phyloP scores from a whole-genome alignment of 2,329 filamentous ascomycete species.

The Paecilomyces variotii region DNA sequence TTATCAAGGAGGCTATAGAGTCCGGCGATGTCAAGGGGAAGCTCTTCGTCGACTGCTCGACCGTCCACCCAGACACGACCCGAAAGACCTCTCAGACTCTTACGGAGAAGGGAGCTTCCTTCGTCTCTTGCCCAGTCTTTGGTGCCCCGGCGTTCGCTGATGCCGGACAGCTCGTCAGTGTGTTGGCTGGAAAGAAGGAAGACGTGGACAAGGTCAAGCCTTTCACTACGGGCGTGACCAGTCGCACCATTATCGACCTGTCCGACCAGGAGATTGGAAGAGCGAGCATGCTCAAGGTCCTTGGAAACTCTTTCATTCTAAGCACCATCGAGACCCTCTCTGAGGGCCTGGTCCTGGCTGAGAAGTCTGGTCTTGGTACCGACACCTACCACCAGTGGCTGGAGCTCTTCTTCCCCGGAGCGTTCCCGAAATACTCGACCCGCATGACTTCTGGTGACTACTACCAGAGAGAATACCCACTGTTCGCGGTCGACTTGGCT shows the following conservation, averaged over 20 bases:
- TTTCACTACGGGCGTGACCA: constrained; percentile 66
- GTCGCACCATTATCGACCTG: constrained; percentile 62
- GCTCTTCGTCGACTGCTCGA: constrained; percentile 80
- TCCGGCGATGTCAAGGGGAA: constrained; percentile 56
- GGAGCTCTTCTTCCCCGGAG: constrained; percentile 64
- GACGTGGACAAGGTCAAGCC: constrained; percentile 59
- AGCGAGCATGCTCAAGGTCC: constrained; percentile 66
- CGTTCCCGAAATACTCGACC: constrained; percentile 65
- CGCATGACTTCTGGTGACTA: constrained; percentile 72
- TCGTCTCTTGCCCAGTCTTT: constrained; percentile 61
- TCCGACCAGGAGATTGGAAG: constrained; percentile 60
- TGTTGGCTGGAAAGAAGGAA: constrained; percentile 58
- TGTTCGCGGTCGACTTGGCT: constrained; percentile 75
- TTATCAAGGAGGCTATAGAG: constrained; percentile 49
- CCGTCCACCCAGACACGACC: constrained; percentile 75
- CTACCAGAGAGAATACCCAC: constrained; percentile 63
- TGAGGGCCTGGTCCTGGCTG: constrained; percentile 69
- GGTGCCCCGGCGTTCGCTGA: constrained; percentile 42
- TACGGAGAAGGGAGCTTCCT: constrained; percentile 55
- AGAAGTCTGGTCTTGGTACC: constrained; percentile 68
- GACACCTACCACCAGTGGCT: constrained; percentile 65
- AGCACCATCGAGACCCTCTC: constrained; percentile 74
- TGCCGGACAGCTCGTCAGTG: constrained; percentile 61
- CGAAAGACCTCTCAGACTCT: constrained; percentile 55
- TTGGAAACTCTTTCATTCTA: constrained; percentile 80